Evolutionary conservation across 1,284 basidiomycete genomes (phyloP).

Genomic region (Cutaneotrichosporon dermatis): DNA sequence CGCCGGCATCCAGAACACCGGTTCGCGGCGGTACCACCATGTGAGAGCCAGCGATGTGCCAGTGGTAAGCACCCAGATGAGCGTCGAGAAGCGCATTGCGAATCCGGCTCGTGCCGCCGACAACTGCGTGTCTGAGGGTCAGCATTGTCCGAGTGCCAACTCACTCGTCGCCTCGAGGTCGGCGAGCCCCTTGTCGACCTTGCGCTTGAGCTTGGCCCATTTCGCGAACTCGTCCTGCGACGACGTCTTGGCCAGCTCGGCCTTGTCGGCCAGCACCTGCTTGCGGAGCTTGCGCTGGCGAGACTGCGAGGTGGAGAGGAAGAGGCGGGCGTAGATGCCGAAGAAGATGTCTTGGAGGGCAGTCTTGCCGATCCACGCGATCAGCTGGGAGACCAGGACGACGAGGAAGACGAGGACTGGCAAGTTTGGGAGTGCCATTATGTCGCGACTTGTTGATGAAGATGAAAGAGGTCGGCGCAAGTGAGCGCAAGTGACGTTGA

Average conservation of each 20-base stretch:
- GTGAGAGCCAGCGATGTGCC: conserved; percentile 75
- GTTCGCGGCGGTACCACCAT: conserved; percentile 79
- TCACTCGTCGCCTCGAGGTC: conserved; percentile 90
- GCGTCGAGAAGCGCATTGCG: conserved; percentile 64
- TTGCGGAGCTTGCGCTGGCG: conserved; percentile 67
- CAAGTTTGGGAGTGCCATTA: conserved; percentile 48
- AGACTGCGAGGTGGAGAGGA: conserved; percentile 56
- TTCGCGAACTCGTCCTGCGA: conserved; percentile 98
- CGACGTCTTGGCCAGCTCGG: conserved; percentile 81
- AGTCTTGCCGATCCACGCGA: conserved; percentile 81
- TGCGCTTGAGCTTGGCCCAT: conserved; percentile 91
- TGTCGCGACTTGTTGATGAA: neutral
- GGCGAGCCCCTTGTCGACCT: conserved; percentile 85
- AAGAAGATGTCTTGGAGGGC: conserved; percentile 73
- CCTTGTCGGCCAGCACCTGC: conserved; percentile 72
- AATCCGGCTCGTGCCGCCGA: conserved; percentile 64
- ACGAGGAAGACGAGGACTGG: conserved; percentile 73
- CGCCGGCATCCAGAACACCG: conserved; percentile 85
- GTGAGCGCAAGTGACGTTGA: no score
- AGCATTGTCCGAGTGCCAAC: no score
- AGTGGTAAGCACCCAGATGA: conserved; percentile 75
- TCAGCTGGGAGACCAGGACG: conserved; percentile 72
- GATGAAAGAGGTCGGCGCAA: no score
- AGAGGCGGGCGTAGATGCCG: conserved; percentile 62
- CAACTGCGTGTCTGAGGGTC: conserved; percentile 69